Percentiles rank a stretch among this genome's conserved stretches.
phyloP scores from a whole-genome alignment of 2,329 filamentous ascomycete genomes.

The Fusarium decemcellulare region DNA sequence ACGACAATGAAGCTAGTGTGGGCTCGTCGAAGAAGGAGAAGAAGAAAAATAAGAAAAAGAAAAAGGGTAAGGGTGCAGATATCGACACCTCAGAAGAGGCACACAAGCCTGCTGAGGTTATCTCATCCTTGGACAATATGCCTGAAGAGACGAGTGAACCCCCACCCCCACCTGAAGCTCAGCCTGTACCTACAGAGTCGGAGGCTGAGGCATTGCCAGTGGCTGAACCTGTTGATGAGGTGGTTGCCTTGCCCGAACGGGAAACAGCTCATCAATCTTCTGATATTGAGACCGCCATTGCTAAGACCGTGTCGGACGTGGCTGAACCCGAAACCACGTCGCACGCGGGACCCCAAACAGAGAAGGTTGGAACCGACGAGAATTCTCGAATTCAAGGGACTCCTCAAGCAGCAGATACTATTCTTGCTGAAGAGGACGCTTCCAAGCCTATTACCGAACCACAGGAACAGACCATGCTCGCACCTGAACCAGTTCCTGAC shows the following conservation, averaged over 20 bases:
- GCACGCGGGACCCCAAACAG: neutral
- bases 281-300: neutral
- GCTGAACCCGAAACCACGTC: neutral
- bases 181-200: neutral
- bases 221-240: neutral
- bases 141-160: neutral
- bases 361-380: neutral
- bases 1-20: neutral
- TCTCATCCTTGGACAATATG: neutral
- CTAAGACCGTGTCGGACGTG: neutral
- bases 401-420: neutral
- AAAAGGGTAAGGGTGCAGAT: neutral
- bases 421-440: neutral
- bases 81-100: slow-evolving; percentile 3
- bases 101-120: neutral
- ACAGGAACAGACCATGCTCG: neutral
- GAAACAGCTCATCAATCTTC: neutral
- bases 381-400: neutral
- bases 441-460: neutral
- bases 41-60: slow-evolving; percentile 22
- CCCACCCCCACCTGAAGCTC: neutral
- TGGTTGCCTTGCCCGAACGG: neutral
- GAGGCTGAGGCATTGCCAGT: neutral
- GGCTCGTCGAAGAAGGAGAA: slow-evolving; percentile 18
- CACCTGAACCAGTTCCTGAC: neutral